Evolutionary conservation across 2,329 filamentous ascomycete genomes (phyloP).

Genomic region (Clathrospora elynae): DNA sequence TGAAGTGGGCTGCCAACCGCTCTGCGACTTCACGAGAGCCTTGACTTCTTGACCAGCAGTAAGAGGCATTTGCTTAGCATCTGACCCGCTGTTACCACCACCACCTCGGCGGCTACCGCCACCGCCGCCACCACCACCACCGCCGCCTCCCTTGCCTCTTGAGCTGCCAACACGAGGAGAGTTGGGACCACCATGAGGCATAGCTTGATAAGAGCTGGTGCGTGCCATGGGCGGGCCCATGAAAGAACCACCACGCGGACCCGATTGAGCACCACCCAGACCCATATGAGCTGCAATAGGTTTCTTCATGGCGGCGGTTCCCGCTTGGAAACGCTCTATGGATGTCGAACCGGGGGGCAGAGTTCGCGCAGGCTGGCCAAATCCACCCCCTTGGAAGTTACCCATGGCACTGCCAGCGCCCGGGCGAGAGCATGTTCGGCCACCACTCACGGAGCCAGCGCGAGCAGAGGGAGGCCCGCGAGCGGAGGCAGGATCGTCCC

Average conservation of each 20-base stretch:
- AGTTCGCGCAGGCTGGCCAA: slow-evolving; percentile 55
- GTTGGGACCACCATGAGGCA: slow-evolving; percentile 66
- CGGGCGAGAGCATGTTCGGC: slow-evolving; percentile 55
- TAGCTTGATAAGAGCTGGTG: slow-evolving; percentile 62
- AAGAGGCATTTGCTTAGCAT: slow-evolving; percentile 87
- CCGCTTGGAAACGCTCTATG: slow-evolving; percentile 66
- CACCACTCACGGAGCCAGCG: slow-evolving; percentile 56
- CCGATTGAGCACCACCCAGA: slow-evolving; percentile 54
- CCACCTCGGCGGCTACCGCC: slow-evolving; percentile 65
- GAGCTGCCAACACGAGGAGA: slow-evolving; percentile 73
- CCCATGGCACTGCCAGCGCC: slow-evolving; percentile 65
- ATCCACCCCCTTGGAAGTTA: slow-evolving; percentile 60
- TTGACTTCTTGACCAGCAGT: slow-evolving; percentile 82
- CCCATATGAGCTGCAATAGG: slow-evolving; percentile 66
- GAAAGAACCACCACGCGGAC: slow-evolving; percentile 57
- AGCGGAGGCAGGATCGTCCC: slow-evolving; percentile 74
- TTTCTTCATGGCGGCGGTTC: slow-evolving; percentile 49
- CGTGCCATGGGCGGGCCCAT: slow-evolving; percentile 70
- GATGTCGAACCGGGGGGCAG: slow-evolving; percentile 79
- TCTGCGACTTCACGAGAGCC: slow-evolving; percentile 72
- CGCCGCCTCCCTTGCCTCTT: slow-evolving; percentile 64
- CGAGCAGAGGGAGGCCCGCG: slow-evolving; percentile 64
- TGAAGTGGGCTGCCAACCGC: slow-evolving; percentile 84
- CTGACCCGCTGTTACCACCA: slow-evolving; percentile 63
- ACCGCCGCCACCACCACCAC: no score